These are phyloP conservation scores for Aspergillus sparsus DNA, from an alignment of 495 filamentous ascomycete species.

Conservation along the genomic window DNA sequence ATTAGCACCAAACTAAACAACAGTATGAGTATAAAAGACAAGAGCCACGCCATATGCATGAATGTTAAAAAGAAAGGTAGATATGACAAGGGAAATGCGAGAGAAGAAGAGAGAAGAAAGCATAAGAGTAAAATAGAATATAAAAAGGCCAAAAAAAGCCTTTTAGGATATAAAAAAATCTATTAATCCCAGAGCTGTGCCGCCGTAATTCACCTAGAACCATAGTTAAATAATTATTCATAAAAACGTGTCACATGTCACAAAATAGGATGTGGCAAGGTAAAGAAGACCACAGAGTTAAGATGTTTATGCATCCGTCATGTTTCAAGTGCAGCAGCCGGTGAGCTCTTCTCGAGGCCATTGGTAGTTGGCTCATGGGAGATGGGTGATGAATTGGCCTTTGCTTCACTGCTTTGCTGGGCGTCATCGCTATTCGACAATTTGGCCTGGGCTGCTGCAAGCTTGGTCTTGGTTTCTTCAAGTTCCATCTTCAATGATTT, in stretches of 20 bases:
- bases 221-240: neutral
- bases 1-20: neutral
- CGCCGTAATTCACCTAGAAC: too few species aligned
- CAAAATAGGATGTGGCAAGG: neutral
- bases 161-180: neutral
- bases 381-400: neutral
- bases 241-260: neutral
- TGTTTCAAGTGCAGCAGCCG: slow-evolving; percentile 11
- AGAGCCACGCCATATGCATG: slow-evolving; percentile 4
- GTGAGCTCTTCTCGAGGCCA: slow-evolving; percentile 1
- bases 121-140: neutral
- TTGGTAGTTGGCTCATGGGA: neutral
- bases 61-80: neutral
- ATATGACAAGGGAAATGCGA: neutral
- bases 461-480: slow-evolving; percentile 62
- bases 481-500: slow-evolving; percentile 76
- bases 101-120: neutral
- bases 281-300: neutral
- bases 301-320: neutral
- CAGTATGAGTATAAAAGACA: neutral
- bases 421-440: slow-evolving; percentile 29
- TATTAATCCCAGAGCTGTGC: too few species aligned
- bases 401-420: slow-evolving; percentile 7
- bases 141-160: neutral
- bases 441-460: slow-evolving; percentile 64